A percentile compares a stretch with the other conserved stretches of the same genome.
Evolutionary conservation across 2,329 filamentous ascomycete genomes (phyloP).

Genomic region (Alternaria arbusti): DNA sequence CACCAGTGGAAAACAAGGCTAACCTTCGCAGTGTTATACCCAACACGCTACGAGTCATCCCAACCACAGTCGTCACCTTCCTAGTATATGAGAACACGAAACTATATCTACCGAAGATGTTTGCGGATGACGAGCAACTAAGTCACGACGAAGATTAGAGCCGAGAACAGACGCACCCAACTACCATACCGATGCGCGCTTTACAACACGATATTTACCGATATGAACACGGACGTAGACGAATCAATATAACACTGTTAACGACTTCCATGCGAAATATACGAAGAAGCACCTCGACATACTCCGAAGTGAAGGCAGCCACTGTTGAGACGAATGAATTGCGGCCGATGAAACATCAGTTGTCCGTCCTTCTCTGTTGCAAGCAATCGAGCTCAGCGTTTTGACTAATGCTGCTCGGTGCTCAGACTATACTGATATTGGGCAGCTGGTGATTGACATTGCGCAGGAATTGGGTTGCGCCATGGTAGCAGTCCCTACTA

Average conservation of each 20-base stretch:
- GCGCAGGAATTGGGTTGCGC: neutral
- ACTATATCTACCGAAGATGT: slow-evolving; percentile 65
- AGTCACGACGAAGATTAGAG: slow-evolving; percentile 42
- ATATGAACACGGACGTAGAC: neutral
- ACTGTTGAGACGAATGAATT: neutral
- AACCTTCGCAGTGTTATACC: slow-evolving; percentile 65
- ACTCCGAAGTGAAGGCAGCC: neutral
- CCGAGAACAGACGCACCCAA: neutral
- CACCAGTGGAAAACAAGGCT: neutral
- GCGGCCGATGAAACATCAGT: neutral
- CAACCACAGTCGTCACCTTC: slow-evolving; percentile 95
- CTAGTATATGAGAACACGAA: slow-evolving; percentile 95
- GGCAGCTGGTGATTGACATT: neutral
- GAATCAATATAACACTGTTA: neutral
- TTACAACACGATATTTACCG: neutral
- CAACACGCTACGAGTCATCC: slow-evolving; percentile 88
- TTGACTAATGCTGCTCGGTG: neutral
- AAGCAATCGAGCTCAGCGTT: neutral
- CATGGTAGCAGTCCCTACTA: neutral
- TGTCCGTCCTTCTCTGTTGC: neutral
- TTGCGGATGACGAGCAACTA: slow-evolving; percentile 39
- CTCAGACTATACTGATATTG: neutral
- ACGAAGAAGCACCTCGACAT: neutral
- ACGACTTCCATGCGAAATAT: neutral
- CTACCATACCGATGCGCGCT: neutral